Percentiles rank a stretch among this genome's conserved stretches.
These are phyloP conservation scores for Lizonia empirigonia DNA, from an alignment of 2,329 filamentous ascomycete genomes.

Conservation along the genomic window DNA sequence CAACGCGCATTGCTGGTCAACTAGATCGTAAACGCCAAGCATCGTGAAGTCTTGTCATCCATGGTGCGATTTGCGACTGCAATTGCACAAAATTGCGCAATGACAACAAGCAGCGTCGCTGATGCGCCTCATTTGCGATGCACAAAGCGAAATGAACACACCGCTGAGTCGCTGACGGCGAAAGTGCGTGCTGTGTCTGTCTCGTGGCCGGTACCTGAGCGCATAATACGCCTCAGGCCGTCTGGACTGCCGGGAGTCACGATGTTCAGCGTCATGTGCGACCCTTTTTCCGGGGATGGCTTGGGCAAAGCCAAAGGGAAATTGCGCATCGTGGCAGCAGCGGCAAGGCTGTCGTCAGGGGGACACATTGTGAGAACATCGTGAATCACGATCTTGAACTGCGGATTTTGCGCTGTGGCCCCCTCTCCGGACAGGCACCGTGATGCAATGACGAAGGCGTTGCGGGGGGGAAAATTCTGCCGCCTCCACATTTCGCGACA, in stretches of 20 bases:
- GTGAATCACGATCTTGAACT: constrained; percentile 15
- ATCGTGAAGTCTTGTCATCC: constrained; percentile 35
- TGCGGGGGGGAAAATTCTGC: constrained; percentile 26
- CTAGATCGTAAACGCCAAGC: constrained; percentile 32
- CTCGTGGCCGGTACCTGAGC: constrained; percentile 19
- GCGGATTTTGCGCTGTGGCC: constrained; percentile 7
- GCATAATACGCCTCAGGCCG: constrained; percentile 15
- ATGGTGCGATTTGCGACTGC: constrained; percentile 29
- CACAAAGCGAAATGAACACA: constrained; percentile 7
- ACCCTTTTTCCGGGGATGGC: constrained; percentile 4
- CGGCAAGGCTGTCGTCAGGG: constrained; percentile 12
- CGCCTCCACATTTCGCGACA: constrained; percentile 30
- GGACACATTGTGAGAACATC: constrained; percentile 6
- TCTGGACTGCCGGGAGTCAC: constrained; percentile 31
- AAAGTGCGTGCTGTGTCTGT: constrained; percentile 9
- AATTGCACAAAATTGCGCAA: constrained; percentile 20
- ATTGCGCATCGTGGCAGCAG: constrained; percentile 7
- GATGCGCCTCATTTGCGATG: constrained; percentile 2
- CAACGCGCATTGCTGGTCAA: constrained; percentile 4
- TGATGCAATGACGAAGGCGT: constrained; percentile 19
- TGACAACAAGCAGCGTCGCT: constrained; percentile 8
- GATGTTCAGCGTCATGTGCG: constrained; percentile 46
- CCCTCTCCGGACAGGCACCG: constrained; percentile 14
- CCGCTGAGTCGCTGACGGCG: constrained; percentile 16
- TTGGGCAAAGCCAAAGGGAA: constrained; percentile 6